These are phyloP conservation scores for Leccinum subtestaceum DNA, from an alignment of 768 basidiomycete species.

Conservation along the genomic window DNA sequence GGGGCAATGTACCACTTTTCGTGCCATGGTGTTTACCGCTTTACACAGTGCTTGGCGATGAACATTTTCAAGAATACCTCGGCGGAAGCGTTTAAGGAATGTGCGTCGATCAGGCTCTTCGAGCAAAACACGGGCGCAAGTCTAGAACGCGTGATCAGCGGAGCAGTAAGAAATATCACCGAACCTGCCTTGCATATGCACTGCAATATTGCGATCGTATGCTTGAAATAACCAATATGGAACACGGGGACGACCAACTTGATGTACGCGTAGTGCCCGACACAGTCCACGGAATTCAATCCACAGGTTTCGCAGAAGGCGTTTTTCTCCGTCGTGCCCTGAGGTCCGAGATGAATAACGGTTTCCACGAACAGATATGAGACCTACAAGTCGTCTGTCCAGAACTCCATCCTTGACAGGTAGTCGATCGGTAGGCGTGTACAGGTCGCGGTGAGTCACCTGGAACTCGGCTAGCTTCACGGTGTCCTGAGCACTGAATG, in stretches of 20 bases:
- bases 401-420: slow-evolving; percentile 92
- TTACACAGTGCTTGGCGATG: slow-evolving; percentile 81
- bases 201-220: slow-evolving; percentile 89
- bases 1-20: slow-evolving; percentile 89
- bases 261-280: slow-evolving; percentile 98
- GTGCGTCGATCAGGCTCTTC: slow-evolving; percentile 81
- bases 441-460: slow-evolving; percentile 89
- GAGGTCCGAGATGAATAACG: slow-evolving; percentile 1
- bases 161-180: not conserved
- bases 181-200: slow-evolving; percentile 87
- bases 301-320: slow-evolving; percentile 95
- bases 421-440: slow-evolving; percentile 76
- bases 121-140: slow-evolving; percentile 88
- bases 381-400: slow-evolving; percentile 81
- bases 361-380: not conserved
- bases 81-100: slow-evolving; percentile 88
- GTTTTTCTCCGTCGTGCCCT: slow-evolving; percentile 95
- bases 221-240: slow-evolving; percentile 98
- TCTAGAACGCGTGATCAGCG: slow-evolving; percentile 40
- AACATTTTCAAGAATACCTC: slow-evolving; percentile 88
- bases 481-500: slow-evolving; percentile 91
- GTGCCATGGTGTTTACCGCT: slow-evolving; percentile 78
- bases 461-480: slow-evolving; percentile 96
- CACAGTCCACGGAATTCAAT: slow-evolving; percentile 87
- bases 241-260: slow-evolving; percentile 96